phyloP scores from a whole-genome alignment of 306 rosid species.

The Heteromeles arbutifolia region DNA sequence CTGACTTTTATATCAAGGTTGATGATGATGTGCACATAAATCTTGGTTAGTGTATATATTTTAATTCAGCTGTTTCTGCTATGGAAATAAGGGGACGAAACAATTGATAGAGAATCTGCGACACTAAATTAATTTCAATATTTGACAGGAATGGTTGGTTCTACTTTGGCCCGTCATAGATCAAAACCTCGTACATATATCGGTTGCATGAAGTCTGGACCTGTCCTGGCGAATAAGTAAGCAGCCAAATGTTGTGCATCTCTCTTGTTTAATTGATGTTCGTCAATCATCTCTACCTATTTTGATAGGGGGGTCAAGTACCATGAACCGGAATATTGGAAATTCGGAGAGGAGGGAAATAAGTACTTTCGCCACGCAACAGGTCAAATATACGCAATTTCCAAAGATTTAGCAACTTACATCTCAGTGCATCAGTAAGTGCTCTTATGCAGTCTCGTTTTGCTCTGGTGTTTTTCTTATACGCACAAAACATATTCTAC shows the following conservation, averaged over 20 bases:
- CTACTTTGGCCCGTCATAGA: slow-evolving; percentile 52
- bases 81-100: not conserved
- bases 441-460: not conserved
- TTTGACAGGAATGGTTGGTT: slow-evolving; percentile 51
- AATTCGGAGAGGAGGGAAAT: slow-evolving; percentile 59
- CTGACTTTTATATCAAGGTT: slow-evolving; percentile 57
- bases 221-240: slow-evolving; percentile 54
- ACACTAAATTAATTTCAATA: not conserved
- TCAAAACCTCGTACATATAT: slow-evolving; percentile 50
- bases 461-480: not conserved
- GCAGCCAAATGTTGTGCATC: slow-evolving; percentile 1
- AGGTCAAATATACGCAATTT: slow-evolving; percentile 48
- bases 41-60: slow-evolving; percentile 31
- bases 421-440: slow-evolving; percentile 43
- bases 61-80: not conserved
- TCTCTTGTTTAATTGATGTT: not conserved
- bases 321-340: slow-evolving; percentile 63
- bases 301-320: slow-evolving; percentile 40
- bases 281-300: not conserved
- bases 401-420: slow-evolving; percentile 58
- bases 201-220: slow-evolving; percentile 68
- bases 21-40: slow-evolving; percentile 61
- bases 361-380: slow-evolving; percentile 59
- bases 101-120: not conserved
- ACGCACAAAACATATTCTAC: not conserved